These are phyloP conservation scores for Coemansia sp. DNA, from an alignment of 192 early-diverging fungal genomes.

Conservation along the genomic window DNA sequence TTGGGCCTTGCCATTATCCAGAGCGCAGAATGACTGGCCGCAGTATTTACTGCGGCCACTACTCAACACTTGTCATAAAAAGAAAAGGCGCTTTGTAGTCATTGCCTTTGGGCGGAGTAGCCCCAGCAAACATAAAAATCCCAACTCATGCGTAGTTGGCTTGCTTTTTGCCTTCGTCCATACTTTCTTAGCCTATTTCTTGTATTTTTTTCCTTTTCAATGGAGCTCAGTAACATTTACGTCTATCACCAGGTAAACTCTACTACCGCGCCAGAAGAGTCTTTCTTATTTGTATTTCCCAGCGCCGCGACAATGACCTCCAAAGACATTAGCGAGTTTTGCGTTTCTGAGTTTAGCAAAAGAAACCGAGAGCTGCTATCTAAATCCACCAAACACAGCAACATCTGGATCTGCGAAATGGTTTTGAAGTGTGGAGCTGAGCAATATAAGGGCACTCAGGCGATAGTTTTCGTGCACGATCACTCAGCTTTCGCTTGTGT, in stretches of 20 bases:
- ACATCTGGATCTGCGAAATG: not conserved
- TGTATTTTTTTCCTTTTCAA: not conserved
- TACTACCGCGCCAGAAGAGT: not conserved
- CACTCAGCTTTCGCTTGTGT: not conserved
- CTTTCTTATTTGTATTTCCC: not conserved
- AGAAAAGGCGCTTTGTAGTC: not conserved
- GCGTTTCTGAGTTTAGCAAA: not conserved
- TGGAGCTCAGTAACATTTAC: not conserved
- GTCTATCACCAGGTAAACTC: not conserved
- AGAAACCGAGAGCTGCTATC: not conserved
- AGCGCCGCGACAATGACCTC: not conserved
- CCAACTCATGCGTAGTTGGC: not conserved
- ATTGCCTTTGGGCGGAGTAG: not conserved
- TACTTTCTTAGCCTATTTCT: not conserved
- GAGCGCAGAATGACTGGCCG: not conserved
- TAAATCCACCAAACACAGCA: not conserved
- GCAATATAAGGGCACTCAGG: not conserved
- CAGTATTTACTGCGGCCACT: not conserved
- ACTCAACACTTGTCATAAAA: not conserved
- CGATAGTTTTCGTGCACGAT: not conserved
- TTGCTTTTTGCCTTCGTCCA: not conserved
- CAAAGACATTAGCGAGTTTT: not conserved
- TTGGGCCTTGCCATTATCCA: not conserved
- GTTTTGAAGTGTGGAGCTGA: not conserved
- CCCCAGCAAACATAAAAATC: not conserved